phyloP scores from a whole-genome alignment of 441 rosid species.

The Mallotus japonicus region DNA sequence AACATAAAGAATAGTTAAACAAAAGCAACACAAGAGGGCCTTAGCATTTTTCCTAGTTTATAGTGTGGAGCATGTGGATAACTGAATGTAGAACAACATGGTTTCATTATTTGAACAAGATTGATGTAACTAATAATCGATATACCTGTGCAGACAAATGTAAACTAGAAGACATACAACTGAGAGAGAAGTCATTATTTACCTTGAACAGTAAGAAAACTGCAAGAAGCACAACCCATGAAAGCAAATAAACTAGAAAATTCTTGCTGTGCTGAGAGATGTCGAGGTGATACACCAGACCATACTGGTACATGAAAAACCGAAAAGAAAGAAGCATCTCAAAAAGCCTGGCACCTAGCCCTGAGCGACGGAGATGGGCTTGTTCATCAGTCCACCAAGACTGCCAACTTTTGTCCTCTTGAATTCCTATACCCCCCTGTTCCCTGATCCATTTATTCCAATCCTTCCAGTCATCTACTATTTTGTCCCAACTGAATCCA shows the following conservation, averaged over 20 bases:
- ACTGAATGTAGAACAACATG: neutral
- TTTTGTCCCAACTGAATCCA: conserved; percentile 81
- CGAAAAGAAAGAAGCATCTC: conserved; percentile 81
- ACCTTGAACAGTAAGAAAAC: conserved; percentile 85
- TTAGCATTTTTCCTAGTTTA: neutral
- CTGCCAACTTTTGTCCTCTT: conserved; percentile 95
- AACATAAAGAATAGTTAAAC: neutral
- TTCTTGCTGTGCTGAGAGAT: conserved; percentile 81
- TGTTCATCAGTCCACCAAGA: conserved; percentile 99
- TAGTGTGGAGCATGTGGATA: neutral
- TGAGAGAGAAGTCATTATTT: conserved; percentile 7
- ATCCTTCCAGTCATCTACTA: conserved; percentile 97
- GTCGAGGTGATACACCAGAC: conserved; percentile 97
- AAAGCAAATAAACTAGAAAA: conserved; percentile 82
- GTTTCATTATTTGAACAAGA: neutral
- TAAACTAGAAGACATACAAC: neutral
- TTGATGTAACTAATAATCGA: neutral
- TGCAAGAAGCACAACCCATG: conserved; percentile 88
- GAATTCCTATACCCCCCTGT: conserved; percentile 98
- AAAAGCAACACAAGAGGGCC: neutral
- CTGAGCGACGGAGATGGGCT: conserved; percentile 72
- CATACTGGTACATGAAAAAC: conserved; percentile 94
- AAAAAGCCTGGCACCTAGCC: conserved; percentile 66
- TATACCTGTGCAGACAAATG: neutral
- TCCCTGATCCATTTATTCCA: conserved; percentile 99